Base-by-base conservation (phyloP, 2,329 filamentous ascomycete species). In the Arthrinium puccinioides region DNA sequence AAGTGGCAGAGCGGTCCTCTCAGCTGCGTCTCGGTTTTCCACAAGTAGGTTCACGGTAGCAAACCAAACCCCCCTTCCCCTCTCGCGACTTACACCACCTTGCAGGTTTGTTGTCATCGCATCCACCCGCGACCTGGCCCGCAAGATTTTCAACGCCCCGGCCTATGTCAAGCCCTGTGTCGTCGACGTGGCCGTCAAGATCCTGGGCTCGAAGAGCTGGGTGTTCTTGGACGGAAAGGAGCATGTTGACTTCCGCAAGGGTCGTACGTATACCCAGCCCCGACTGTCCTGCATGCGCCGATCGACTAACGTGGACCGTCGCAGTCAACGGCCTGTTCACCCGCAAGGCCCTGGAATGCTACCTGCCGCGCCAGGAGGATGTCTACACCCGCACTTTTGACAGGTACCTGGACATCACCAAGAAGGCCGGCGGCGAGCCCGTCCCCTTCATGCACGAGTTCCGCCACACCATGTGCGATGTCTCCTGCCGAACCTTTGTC, bases 11-110 rank as follows among this genome's bases (percentile, higher is more conserved):
- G 87, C 56, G 92, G 86, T 32, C 82, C 86, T 32, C 72, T 98
- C 51, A 96, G 89, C 72, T 98, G 92, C 57, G 92, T 98, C 44
- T 96, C 89, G 3, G 88, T 98, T 54, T 98, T 98, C 70, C 92
- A 98, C 79, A 98, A 97, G 87, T 94, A 76, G 51, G 79, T 55
- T 20, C 9, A 14, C 27, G 11, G 3, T 25, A 28, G 11, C 15
- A 20, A 10, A 8, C 18, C 10, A 5, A 14, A 4, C 3, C 24
- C 33, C 11, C n/a, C 11, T 7, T 9, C 33, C 16, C 24, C 24
- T 4, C 8, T 14, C 24, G 33, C 31, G 31, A 33, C 14, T 10
- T 21, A 13, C 5, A 42, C 11, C 4, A 13, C 20, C n/a, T 24
- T 33, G 31, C 50, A 94, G 87, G 62, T 98, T 98, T 61, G 92